Conservation (phyloP, 306 rosid species). For the Lupinus albus region DNA sequence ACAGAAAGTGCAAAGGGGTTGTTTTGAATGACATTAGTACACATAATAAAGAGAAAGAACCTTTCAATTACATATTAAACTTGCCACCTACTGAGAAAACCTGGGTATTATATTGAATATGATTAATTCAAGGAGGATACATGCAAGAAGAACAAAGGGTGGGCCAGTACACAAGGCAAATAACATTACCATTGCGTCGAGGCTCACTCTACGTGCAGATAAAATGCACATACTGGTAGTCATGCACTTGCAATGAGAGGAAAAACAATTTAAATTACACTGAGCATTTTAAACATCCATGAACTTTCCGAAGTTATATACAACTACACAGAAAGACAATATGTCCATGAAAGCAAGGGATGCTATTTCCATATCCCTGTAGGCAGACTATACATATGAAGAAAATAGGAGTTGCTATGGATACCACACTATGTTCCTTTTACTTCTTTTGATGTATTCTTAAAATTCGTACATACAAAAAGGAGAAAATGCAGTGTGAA, state of each 20-base stretch:
- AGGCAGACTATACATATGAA: slow-evolving; percentile 2
- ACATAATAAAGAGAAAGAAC: slow-evolving; percentile 20
- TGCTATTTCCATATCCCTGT: neutral
- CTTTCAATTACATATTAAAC: slow-evolving; percentile 28
- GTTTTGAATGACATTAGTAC: neutral
- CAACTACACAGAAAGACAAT: neutral
- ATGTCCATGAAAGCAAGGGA: slow-evolving; percentile 1
- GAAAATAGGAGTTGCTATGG: neutral
- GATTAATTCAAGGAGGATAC: neutral
- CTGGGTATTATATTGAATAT: slow-evolving; percentile 21
- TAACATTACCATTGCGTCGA: no score
- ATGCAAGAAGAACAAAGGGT: slow-evolving; percentile 28
- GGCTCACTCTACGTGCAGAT: no score
- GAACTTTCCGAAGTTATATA: slow-evolving; percentile 12
- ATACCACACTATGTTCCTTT: no score
- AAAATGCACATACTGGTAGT: neutral
- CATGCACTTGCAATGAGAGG: slow-evolving; percentile 4
- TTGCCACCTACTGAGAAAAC: neutral
- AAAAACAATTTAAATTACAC: slow-evolving; percentile 15
- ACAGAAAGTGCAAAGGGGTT: slow-evolving; percentile 19
- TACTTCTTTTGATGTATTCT: no score
- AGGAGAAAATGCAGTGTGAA: no score
- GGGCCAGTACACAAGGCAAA: no score
- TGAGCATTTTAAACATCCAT: slow-evolving; percentile 4
- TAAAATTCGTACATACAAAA: no score